These are phyloP conservation scores for Letharia columbiana DNA, from an alignment of 495 filamentous ascomycete genomes.

Conservation along the genomic window DNA sequence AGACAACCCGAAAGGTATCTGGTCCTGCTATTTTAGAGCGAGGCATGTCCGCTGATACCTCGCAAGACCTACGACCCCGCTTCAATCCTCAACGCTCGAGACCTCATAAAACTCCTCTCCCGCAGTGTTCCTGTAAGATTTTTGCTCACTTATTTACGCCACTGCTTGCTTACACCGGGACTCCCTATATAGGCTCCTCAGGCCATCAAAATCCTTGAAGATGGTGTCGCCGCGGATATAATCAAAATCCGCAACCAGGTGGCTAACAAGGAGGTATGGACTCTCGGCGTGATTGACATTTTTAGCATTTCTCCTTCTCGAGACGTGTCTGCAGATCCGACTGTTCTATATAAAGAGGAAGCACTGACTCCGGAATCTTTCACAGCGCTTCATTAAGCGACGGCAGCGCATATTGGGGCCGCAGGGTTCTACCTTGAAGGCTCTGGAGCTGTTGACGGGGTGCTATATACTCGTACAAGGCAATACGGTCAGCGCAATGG, in stretches of 20 bases:
- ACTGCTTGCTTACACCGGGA: neutral
- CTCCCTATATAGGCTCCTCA: conserved; percentile 44
- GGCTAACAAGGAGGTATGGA: conserved; percentile 67
- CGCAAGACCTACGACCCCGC: conserved; percentile 92
- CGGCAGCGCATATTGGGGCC: conserved; percentile 86
- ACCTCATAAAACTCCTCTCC: conserved; percentile 86
- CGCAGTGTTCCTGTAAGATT: conserved; percentile 66
- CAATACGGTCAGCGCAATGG: conserved; percentile 91
- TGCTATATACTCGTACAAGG: conserved; percentile 96
- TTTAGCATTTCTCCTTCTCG: neutral
- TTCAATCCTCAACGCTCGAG: conserved; percentile 85
- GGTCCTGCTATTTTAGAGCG: conserved; percentile 90
- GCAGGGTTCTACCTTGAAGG: conserved; percentile 79
- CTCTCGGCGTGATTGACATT: neutral
- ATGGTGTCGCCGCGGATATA: conserved; percentile 81
- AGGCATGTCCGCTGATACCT: conserved; percentile 91
- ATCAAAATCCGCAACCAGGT: conserved; percentile 90
- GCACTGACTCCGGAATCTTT: neutral
- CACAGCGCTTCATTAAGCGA: conserved; percentile 78
- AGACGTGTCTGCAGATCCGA: neutral
- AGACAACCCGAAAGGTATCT: conserved; percentile 87
- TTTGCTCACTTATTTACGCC: neutral
- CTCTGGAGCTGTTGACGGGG: conserved; percentile 85
- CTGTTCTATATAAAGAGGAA: neutral
- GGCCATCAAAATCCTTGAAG: conserved; percentile 88